phyloP scores from a whole-genome alignment of 768 basidiomycete genomes.

The Dentipellis sp. region DNA sequence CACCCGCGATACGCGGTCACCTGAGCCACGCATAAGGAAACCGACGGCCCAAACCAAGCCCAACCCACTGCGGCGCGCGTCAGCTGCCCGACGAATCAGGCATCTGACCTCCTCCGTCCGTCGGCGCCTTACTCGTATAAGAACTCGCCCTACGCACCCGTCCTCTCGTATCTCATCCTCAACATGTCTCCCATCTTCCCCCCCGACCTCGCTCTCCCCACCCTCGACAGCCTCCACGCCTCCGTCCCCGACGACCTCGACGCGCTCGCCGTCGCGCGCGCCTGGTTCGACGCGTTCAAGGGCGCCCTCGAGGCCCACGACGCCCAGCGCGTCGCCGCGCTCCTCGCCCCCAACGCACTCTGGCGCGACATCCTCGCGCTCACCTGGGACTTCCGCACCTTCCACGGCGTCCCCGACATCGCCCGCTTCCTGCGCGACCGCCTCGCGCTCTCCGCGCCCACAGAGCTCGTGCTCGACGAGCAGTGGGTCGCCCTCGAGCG shows the following conservation, averaged over 20 bases:
- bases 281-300: slow-evolving; percentile 16
- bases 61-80: too few species aligned
- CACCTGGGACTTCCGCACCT: slow-evolving; percentile 56
- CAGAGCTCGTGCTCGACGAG: slow-evolving; percentile 17
- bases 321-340: slow-evolving; percentile 4
- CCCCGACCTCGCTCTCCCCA: slow-evolving; percentile 8
- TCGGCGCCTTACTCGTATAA: too few species aligned
- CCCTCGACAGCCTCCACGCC: slow-evolving; percentile 11
- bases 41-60: too few species aligned
- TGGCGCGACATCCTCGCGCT: slow-evolving; percentile 55
- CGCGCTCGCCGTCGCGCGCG: slow-evolving; percentile 10
- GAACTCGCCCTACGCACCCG: too few species aligned
- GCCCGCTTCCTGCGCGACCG: slow-evolving; percentile 37
- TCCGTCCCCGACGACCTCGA: slow-evolving; percentile 7
- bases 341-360: slow-evolving; percentile 23
- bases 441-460: slow-evolving; percentile 19
- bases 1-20: too few species aligned
- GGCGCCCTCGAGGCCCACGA: slow-evolving; percentile 8
- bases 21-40: too few species aligned
- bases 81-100: too few species aligned
- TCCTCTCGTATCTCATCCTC: too few species aligned
- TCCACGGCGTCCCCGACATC: slow-evolving; percentile 35
- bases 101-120: too few species aligned
- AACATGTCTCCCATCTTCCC: background rate
- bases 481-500: slow-evolving; percentile 15